A percentile compares a stretch with the other conserved stretches of the same genome.
Conservation (phyloP, 306 rosid genomes). For the Ziziphus jujuba region DNA sequence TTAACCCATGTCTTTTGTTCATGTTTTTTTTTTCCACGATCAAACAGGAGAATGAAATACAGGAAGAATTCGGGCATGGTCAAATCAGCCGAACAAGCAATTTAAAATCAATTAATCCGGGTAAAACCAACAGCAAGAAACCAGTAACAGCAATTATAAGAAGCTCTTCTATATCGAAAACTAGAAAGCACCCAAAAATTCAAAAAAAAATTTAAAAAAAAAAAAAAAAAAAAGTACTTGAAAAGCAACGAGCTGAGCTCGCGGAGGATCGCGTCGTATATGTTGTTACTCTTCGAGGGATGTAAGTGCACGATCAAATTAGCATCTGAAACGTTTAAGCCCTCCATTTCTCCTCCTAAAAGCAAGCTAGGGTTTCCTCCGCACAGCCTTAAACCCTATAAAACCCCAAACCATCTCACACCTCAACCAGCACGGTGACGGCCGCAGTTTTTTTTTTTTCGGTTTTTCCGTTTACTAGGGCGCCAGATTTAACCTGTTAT, state of each 20-base stretch:
- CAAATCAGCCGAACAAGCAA: no score
- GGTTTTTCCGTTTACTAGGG: no score
- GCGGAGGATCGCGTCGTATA: slow-evolving; percentile 55
- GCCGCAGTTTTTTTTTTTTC: no score
- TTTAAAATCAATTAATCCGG: no score
- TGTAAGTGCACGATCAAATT: slow-evolving; percentile 54
- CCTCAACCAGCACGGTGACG: no score
- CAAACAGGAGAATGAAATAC: no score
- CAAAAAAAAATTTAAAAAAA: not conserved
- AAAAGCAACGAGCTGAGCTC: slow-evolving; percentile 72
- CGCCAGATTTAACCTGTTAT: no score
- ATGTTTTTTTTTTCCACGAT: no score
- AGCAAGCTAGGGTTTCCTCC: not conserved
- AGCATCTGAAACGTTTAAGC: slow-evolving; percentile 69
- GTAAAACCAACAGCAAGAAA: not conserved
- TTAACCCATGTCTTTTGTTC: no score
- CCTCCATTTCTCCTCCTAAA: slow-evolving; percentile 47
- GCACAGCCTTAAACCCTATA: not conserved
- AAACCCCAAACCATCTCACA: slow-evolving; percentile 1
- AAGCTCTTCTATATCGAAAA: not conserved
- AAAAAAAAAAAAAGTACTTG: slow-evolving; percentile 31
- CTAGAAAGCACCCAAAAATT: not conserved
- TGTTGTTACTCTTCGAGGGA: slow-evolving; percentile 56
- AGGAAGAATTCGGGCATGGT: no score
- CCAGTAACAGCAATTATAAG: not conserved